These are phyloP conservation scores for Bipolaris cookei DNA, from an alignment of 2,329 filamentous ascomycete species.

Conservation along the genomic window DNA sequence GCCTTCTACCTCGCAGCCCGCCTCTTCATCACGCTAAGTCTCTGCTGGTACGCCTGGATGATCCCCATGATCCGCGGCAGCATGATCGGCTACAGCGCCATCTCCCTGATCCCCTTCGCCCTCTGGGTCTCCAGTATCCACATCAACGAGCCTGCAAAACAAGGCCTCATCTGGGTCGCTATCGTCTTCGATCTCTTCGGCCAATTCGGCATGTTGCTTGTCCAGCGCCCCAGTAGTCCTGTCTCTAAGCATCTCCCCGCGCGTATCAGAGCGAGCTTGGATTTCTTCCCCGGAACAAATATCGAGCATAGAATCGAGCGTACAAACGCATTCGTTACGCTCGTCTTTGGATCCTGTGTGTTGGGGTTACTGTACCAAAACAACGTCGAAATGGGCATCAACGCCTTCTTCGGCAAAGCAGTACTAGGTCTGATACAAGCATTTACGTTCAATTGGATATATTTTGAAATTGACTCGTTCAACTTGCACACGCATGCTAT, in stretches of 20 bases:
- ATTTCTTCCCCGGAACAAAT: constrained; percentile 67
- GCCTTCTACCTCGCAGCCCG: constrained; percentile 66
- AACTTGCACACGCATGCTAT: constrained; percentile 68
- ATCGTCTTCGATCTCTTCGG: constrained; percentile 62
- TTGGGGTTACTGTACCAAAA: constrained; percentile 67
- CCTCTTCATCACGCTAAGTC: constrained; percentile 60
- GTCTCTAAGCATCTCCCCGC: constrained; percentile 15
- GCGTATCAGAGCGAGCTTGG: constrained; percentile 53
- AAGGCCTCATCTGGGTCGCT: constrained; percentile 64
- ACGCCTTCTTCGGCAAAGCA: constrained; percentile 68
- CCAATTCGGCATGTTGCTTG: constrained; percentile 51
- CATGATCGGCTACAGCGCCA: constrained; percentile 59
- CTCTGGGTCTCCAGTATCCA: constrained; percentile 68
- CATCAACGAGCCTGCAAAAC: constrained; percentile 60
- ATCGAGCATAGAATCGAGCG: constrained; percentile 71
- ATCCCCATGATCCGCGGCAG: constrained; percentile 65
- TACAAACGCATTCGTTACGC: constrained; percentile 68
- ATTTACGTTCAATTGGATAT: constrained; percentile 67
- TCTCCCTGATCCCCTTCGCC: constrained; percentile 56
- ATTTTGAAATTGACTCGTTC: constrained; percentile 66
- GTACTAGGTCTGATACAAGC: constrained; percentile 64
- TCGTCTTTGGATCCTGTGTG: constrained; percentile 70
- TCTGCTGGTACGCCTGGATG: constrained; percentile 54
- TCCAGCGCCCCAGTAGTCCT: constrained; percentile 38
- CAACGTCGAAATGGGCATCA: constrained; percentile 58